Base-by-base conservation (phyloP, 2,329 filamentous ascomycete species). In the Macrophomina phaseolina region DNA sequence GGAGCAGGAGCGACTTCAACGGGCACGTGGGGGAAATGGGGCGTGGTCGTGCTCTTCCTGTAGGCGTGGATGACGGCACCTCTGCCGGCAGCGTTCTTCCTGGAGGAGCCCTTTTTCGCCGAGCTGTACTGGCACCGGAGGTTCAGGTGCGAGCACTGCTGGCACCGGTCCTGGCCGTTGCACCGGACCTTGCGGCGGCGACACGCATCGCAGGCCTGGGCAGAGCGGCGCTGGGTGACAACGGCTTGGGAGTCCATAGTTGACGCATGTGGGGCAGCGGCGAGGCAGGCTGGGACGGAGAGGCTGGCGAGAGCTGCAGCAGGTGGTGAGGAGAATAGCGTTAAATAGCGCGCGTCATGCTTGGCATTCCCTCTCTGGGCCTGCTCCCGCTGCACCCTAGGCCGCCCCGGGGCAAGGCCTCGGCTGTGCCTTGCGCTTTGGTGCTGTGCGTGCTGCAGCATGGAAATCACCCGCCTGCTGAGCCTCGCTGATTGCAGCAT, bases 111-210 rank as follows among this genome's bases (percentile, higher is more conserved):
- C 79, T 91, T 90, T 1, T 89, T 89, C 42, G 91, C 87, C 40
- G 89, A 88, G 80, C 91, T 89, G 83, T 91, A 92, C 36, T 89
- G 91, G 82, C 90, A 92, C 12, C 85, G 82, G 18, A 92, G 82
- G 73, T 88, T 85, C 6, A 90, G 88, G 7, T 89, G 86, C 12
- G 84, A 83, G 78, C 90, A 92, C 78, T 91, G 91, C 68, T 87
- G 85, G 78, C 90, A 93, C 23, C 90, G 89, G 72, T 89, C 89
- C 74, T 87, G 82, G 67, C 89, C 89, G 74, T 91, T 89, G 75
- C 90, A 91, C 77, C 90, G 91, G 75, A 91, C 89, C 78, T 91
- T 91, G 77, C 89, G 87, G 70, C 89, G 87, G 81, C 91, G 89
- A 76, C 89, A 91, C 73, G 89, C 89, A 77, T 91, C 89, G 80